phyloP scores from a whole-genome alignment of 108 stramenopile species.

The Stephanodiscus minutulus region DNA sequence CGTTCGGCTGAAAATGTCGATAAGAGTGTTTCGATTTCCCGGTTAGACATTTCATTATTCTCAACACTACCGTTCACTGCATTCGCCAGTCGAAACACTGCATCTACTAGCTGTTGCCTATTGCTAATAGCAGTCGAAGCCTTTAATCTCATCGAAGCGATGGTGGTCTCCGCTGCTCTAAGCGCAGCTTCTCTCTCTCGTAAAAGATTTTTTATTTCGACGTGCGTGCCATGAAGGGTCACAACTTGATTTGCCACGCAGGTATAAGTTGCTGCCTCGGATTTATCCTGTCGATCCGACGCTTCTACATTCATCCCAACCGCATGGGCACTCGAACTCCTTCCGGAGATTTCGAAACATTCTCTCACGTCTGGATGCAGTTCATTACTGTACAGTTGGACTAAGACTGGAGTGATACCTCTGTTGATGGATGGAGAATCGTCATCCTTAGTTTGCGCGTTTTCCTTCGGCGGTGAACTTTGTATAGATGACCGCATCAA shows the following conservation, averaged over 20 bases:
- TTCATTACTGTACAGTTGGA: neutral
- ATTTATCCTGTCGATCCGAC: neutral
- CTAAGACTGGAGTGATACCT: neutral
- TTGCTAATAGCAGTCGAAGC: neutral
- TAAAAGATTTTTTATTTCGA: neutral
- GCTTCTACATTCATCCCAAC: neutral
- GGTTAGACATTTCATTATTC: neutral
- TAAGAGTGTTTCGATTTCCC: neutral
- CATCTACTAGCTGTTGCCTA: neutral
- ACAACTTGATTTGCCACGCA: neutral
- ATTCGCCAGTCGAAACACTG: neutral
- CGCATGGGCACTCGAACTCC: neutral
- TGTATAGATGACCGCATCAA: too few relatives aligned
- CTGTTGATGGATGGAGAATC: neutral
- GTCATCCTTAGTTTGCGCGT: neutral
- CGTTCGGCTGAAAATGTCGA: neutral
- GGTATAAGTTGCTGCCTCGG: neutral
- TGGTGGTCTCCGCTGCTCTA: conserved; percentile 2
- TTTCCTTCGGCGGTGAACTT: neutral
- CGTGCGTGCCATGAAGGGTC: neutral
- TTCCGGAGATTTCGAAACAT: neutral
- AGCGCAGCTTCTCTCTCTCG: neutral
- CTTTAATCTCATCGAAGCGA: neutral
- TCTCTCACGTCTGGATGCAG: neutral
- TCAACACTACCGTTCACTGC: neutral